phyloP scores from a whole-genome alignment of 1,139 yeast genomes.

The Yamadazyma mexicana region DNA sequence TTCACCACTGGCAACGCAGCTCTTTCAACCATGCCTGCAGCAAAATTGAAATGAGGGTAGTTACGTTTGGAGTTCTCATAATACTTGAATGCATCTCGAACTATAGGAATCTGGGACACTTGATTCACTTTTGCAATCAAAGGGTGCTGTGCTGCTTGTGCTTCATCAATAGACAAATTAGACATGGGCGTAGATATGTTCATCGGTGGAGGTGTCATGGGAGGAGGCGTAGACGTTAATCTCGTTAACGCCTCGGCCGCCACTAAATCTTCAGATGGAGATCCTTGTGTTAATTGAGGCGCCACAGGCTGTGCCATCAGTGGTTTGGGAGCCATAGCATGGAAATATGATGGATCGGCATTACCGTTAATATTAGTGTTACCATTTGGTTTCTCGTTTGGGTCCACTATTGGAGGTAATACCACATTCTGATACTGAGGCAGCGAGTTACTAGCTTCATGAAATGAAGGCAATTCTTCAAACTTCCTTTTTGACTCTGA shows the following conservation, averaged over 20 bases:
- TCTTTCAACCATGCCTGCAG: slow-evolving; percentile 65
- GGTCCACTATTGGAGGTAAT: slow-evolving; percentile 1
- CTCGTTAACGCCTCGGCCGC: slow-evolving; percentile 46
- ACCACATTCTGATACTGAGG: not conserved
- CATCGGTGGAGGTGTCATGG: slow-evolving; percentile 11
- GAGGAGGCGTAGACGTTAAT: slow-evolving; percentile 16
- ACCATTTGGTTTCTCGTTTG: not conserved
- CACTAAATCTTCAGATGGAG: slow-evolving; percentile 9
- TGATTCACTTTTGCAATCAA: slow-evolving; percentile 45
- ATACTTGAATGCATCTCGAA: slow-evolving; percentile 58
- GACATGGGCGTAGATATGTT: slow-evolving; percentile 17
- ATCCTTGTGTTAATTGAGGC: not conserved
- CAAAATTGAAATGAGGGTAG: slow-evolving; percentile 61
- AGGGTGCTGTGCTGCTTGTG: slow-evolving; percentile 28
- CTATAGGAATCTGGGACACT: slow-evolving; percentile 49
- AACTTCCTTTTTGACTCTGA: not conserved
- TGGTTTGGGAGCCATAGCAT: not conserved
- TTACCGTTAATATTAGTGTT: too few species aligned
- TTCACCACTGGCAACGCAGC: slow-evolving; percentile 61
- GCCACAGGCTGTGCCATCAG: not conserved
- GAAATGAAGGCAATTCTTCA: not conserved
- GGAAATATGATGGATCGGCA: too few species aligned
- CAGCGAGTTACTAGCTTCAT: not conserved
- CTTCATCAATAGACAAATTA: slow-evolving; percentile 16
- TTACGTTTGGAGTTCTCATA: slow-evolving; percentile 57